Percentiles rank a stretch among this genome's conserved stretches.
phyloP scores from a whole-genome alignment of 1,284 basidiomycete genomes.

The Cutaneotrichosporon sp. region DNA sequence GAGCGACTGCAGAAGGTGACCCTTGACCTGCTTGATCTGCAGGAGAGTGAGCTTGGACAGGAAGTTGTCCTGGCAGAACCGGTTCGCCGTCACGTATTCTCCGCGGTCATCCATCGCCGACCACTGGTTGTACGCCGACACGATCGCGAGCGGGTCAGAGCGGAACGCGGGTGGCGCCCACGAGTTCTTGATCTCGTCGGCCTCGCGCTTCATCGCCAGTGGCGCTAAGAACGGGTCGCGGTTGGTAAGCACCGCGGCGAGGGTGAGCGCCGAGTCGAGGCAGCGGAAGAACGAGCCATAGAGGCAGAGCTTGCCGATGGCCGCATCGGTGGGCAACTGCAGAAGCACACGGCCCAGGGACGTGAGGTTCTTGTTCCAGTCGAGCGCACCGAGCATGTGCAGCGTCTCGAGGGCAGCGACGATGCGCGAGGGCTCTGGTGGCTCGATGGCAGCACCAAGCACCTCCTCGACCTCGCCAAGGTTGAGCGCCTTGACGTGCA shows the following conservation, averaged over 20 bases:
- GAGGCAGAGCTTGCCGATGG: constrained; percentile 85
- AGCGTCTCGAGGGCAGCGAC: constrained; percentile 78
- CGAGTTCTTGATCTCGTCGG: constrained; percentile 70
- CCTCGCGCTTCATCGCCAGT: constrained; percentile 55
- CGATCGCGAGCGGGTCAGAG: constrained; percentile 79
- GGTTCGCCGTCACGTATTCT: constrained; percentile 66
- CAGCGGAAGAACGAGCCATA: constrained; percentile 94
- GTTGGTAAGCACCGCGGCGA: constrained; percentile 86
- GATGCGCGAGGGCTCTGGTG: constrained; percentile 78
- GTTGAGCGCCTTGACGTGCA: constrained; percentile 97
- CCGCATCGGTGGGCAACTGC: constrained; percentile 85
- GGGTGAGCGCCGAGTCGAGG: constrained; percentile 81
- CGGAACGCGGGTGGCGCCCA: constrained; percentile 75
- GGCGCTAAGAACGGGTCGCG: constrained; percentile 90
- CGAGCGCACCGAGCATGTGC: constrained; percentile 84
- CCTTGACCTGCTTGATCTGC: constrained; percentile 81
- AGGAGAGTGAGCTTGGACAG: constrained; percentile 79
- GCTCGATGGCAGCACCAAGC: constrained; percentile 81
- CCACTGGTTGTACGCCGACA: constrained; percentile 85
- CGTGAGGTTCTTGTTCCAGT: constrained; percentile 73
- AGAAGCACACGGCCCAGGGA: constrained; percentile 85
- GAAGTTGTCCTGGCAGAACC: constrained; percentile 86
- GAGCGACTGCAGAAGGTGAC: constrained; percentile 74
- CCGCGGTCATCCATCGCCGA: constrained; percentile 67
- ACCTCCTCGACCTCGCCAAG: constrained; percentile 90